These are phyloP conservation scores for Candida takata DNA, from an alignment of 805 yeast species.

Conservation along the genomic window DNA sequence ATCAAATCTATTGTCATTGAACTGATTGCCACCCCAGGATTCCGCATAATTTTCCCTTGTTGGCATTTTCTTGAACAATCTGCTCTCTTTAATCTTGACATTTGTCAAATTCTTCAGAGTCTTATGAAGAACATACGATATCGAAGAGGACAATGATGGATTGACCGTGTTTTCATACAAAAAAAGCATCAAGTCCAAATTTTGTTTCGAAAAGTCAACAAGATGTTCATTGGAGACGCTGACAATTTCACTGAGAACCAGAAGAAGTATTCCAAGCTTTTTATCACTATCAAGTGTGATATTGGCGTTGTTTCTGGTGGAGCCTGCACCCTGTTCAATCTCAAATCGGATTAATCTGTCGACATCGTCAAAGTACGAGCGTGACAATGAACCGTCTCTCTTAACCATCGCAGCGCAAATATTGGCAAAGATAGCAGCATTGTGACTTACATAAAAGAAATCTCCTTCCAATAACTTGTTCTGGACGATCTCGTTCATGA, in stretches of 20 bases:
- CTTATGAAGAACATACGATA: slow-evolving; percentile 61
- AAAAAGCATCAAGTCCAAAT: slow-evolving; percentile 31
- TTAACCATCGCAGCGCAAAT: slow-evolving; percentile 67
- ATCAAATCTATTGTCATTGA: slow-evolving; percentile 43
- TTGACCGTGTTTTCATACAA: slow-evolving; percentile 27
- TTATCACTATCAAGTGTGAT: slow-evolving; percentile 76
- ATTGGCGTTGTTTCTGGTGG: slow-evolving; percentile 49
- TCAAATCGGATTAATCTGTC: slow-evolving; percentile 53
- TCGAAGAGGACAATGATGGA: slow-evolving; percentile 53
- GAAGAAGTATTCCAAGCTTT: slow-evolving; percentile 61
- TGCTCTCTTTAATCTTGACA: slow-evolving; percentile 49
- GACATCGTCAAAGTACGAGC: slow-evolving; percentile 21
- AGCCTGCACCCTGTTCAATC: slow-evolving; percentile 75
- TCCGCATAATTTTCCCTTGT: slow-evolving; percentile 31
- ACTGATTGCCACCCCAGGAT: slow-evolving; percentile 74
- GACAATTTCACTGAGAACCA: slow-evolving; percentile 61
- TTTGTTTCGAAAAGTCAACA: slow-evolving; percentile 35
- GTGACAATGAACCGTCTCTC: slow-evolving; percentile 34
- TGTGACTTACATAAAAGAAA: slow-evolving; percentile 43
- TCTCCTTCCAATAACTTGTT: slow-evolving; percentile 44
- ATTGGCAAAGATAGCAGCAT: slow-evolving; percentile 61
- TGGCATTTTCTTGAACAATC: slow-evolving; percentile 42
- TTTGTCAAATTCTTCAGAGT: slow-evolving; percentile 56
- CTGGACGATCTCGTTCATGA: slow-evolving; percentile 33
- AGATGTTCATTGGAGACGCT: slow-evolving; percentile 57